Conservation (phyloP, 2,329 filamentous ascomycete species). For the Phialocephala subalpina region DNA sequence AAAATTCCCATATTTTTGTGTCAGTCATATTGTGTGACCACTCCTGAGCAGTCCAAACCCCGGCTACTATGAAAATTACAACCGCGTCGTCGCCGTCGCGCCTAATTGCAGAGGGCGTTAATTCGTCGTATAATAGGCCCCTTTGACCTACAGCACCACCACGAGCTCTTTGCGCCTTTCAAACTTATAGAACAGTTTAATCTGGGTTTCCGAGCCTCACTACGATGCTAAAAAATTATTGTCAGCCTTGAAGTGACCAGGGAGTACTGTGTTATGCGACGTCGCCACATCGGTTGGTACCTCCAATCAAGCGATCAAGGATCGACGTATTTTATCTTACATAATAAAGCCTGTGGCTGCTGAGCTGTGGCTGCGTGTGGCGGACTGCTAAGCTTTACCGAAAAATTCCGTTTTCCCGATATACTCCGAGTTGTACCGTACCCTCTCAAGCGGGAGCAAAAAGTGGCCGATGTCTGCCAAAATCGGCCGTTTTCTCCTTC, state of each 20-base stretch:
- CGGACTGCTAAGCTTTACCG: slow-evolving; percentile 6
- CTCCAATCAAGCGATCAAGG: slow-evolving; percentile 11
- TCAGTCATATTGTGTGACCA: slow-evolving; percentile 16
- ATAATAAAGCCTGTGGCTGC: background rate
- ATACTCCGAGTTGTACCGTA: slow-evolving; percentile 16
- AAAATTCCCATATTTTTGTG: slow-evolving; percentile 13
- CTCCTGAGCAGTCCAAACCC: slow-evolving; percentile 19
- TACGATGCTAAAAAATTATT: slow-evolving; percentile 27
- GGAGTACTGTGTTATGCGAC: slow-evolving; percentile 20
- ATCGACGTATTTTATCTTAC: background rate
- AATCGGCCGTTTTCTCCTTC: slow-evolving; percentile 2
- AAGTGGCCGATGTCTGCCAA: slow-evolving; percentile 14
- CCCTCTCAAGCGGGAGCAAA: slow-evolving; percentile 14
- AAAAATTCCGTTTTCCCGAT: slow-evolving; percentile 13
- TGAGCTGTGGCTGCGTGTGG: slow-evolving; percentile 7
- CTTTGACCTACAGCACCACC: slow-evolving; percentile 28
- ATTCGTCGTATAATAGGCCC: slow-evolving; percentile 27
- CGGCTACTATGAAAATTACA: slow-evolving; percentile 29
- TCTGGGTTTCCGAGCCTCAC: slow-evolving; percentile 31
- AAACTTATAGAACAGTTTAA: slow-evolving; percentile 33
- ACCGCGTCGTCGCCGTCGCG: slow-evolving; percentile 26
- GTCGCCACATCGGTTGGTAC: slow-evolving; percentile 6
- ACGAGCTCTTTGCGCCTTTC: slow-evolving; percentile 33
- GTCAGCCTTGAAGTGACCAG: slow-evolving; percentile 17
- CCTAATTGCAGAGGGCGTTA: slow-evolving; percentile 20